Percentiles rank a stretch among this genome's conserved stretches.
Conservation (phyloP, 768 basidiomycete species). For the Kwoniella europaea region DNA sequence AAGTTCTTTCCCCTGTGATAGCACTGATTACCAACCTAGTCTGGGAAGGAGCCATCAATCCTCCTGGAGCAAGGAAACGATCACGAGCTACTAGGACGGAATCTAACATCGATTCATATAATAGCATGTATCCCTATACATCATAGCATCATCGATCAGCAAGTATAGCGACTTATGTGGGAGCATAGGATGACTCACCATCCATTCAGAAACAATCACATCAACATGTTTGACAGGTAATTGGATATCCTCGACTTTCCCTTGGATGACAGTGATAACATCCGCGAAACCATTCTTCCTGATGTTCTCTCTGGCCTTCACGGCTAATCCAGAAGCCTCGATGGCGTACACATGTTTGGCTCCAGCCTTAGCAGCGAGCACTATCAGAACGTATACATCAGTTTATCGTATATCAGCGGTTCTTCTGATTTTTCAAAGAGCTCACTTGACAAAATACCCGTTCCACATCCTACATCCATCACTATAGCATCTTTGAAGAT, state of each 20-base stretch:
- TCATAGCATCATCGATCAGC: not conserved
- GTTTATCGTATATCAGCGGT: not conserved
- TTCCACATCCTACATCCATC: constrained; percentile 95
- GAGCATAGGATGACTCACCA: constrained; percentile 65
- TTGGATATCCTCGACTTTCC: constrained; percentile 84
- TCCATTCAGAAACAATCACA: constrained; percentile 97
- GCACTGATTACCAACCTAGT: constrained; percentile 82
- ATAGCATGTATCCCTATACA: constrained; percentile 60
- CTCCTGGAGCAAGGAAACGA: constrained; percentile 73
- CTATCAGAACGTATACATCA: constrained; percentile 21
- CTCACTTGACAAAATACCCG: constrained; percentile 72
- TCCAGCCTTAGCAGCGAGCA: constrained; percentile 86
- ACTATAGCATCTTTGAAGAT: constrained; percentile 85
- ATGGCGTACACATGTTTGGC: constrained; percentile 89
- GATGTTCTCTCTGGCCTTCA: constrained; percentile 77
- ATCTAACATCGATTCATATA: constrained; percentile 98
- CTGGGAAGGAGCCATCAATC: constrained; percentile 90
- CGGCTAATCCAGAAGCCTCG: constrained; percentile 83
- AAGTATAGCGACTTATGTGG: not conserved
- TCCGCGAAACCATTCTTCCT: constrained; percentile 72
- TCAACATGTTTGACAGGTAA: constrained; percentile 82
- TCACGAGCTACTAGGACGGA: constrained; percentile 89
- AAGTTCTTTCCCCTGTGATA: constrained; percentile 74
- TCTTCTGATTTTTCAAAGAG: constrained; percentile 58
- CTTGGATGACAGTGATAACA: constrained; percentile 80